A percentile compares a stretch with the other conserved stretches of the same genome.
phyloP scores from a whole-genome alignment of 169 alveolate genomes.

The Eimeria zaria region DNA sequence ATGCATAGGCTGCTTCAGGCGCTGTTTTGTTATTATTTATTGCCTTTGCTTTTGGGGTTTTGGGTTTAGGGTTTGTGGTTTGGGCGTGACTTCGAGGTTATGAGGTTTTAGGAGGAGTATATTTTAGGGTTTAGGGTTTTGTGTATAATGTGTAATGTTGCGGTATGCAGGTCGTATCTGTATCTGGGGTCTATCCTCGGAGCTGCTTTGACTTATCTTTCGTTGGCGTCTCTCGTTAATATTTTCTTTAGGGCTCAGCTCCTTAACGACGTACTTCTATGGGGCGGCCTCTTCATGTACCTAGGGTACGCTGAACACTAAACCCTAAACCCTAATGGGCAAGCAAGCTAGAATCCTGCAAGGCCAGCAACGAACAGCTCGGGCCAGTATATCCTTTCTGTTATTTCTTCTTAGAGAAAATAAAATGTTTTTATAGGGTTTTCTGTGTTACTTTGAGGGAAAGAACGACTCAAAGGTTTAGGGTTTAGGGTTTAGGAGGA shows the following conservation, averaged over 20 bases:
- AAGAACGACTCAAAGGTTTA: neutral
- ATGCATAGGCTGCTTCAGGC: no score
- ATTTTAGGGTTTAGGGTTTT: neutral
- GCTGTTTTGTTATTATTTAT: no score
- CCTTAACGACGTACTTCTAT: slow-evolving; percentile 38
- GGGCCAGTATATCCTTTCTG: neutral
- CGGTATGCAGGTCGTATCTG: slow-evolving; percentile 37
- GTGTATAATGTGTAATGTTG: neutral
- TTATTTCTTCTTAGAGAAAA: neutral
- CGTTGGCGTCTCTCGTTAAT: slow-evolving; percentile 24
- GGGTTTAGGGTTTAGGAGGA: slow-evolving; percentile 46
- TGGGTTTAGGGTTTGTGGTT: slow-evolving; percentile 20
- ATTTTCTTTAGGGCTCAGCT: slow-evolving; percentile 44
- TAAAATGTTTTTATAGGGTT: neutral
- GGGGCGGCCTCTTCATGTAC: slow-evolving; percentile 80
- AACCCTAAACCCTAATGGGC: slow-evolving; percentile 28
- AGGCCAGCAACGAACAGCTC: neutral
- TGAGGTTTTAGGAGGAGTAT: neutral
- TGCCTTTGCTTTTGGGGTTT: no score
- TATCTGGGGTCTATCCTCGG: slow-evolving; percentile 58
- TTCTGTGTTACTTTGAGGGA: neutral
- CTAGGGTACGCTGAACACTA: slow-evolving; percentile 34
- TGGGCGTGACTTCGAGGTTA: neutral
- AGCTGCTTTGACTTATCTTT: slow-evolving; percentile 41
- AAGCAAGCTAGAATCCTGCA: neutral